Evolutionary conservation across 192 early-diverging fungal species (phyloP).

Genomic region (Entomortierella chlamydospora): DNA sequence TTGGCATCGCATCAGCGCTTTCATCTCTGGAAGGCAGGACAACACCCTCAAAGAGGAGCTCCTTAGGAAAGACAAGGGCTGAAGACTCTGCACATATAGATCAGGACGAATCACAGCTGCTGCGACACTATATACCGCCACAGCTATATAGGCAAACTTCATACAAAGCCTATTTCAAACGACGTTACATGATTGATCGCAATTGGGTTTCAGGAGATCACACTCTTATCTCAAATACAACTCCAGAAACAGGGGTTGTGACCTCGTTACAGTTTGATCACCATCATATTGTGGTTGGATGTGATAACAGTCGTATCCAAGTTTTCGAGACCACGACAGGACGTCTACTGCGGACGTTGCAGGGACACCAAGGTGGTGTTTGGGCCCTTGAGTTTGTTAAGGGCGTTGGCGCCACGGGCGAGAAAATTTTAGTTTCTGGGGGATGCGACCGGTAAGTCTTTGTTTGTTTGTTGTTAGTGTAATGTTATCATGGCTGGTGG

Average conservation of each 20-base stretch:
- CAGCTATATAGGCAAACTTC: constrained; percentile 10
- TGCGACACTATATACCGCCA: not conserved
- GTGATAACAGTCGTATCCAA: constrained; percentile 93
- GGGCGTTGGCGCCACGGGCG: constrained; percentile 59
- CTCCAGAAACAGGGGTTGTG: constrained; percentile 73
- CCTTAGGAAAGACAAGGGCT: not conserved
- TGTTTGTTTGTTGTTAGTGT: constrained; percentile 5
- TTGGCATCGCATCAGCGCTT: constrained; percentile 3
- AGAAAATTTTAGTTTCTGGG: constrained; percentile 90
- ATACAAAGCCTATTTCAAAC: constrained; percentile 67
- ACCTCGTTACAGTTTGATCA: constrained; percentile 97
- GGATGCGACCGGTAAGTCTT: constrained; percentile 88
- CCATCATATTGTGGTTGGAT: constrained; percentile 92
- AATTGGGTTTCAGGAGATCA: constrained; percentile 65
- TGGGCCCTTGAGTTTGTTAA: constrained; percentile 95
- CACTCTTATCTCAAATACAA: constrained; percentile 51
- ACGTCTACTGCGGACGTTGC: constrained; percentile 72
- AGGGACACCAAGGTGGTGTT: constrained; percentile 93
- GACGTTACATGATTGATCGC: constrained; percentile 63
- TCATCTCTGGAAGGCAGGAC: constrained; percentile 2
- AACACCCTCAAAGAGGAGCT: not conserved
- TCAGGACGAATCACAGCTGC: constrained; percentile 1
- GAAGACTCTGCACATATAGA: not conserved
- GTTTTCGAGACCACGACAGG: constrained; percentile 91
- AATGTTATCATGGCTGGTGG: not conserved